Evolutionary conservation across 2,329 filamentous ascomycete genomes (phyloP).

Genomic region (Trichoderma koningii): DNA sequence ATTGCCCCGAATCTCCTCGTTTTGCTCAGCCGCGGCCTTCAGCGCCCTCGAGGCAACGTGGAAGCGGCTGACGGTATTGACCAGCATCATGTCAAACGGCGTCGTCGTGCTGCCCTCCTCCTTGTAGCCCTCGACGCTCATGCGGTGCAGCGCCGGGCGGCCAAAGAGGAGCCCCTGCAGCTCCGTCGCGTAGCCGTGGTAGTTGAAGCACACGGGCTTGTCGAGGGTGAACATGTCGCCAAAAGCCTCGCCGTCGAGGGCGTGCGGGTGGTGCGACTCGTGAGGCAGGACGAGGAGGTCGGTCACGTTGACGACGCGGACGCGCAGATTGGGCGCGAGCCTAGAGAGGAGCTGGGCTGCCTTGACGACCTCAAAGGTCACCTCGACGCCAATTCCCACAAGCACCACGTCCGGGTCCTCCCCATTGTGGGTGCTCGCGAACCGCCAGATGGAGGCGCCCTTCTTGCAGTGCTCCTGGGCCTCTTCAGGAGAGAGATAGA

Average conservation of each 20-base stretch:
- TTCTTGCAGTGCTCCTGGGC: slow-evolving; percentile 61
- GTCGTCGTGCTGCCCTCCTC: slow-evolving; percentile 69
- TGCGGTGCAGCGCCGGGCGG: slow-evolving; percentile 51
- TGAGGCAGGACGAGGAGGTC: slow-evolving; percentile 64
- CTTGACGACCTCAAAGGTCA: slow-evolving; percentile 63
- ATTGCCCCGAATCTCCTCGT: not conserved
- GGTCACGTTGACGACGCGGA: slow-evolving; percentile 59
- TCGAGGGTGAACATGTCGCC: slow-evolving; percentile 59
- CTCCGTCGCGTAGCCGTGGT: slow-evolving; percentile 65
- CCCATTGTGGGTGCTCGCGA: slow-evolving; percentile 59
- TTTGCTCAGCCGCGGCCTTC: not conserved
- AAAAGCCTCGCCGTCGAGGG: slow-evolving; percentile 55
- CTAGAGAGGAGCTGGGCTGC: slow-evolving; percentile 58
- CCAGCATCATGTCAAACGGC: slow-evolving; percentile 62
- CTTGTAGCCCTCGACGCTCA: slow-evolving; percentile 60
- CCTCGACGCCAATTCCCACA: slow-evolving; percentile 58
- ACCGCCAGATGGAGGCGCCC: slow-evolving; percentile 63
- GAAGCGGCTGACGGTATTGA: slow-evolving; percentile 61
- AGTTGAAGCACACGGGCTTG: slow-evolving; percentile 63
- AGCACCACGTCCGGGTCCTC: slow-evolving; percentile 63
- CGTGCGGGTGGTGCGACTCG: slow-evolving; percentile 60
- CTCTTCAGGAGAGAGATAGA: slow-evolving; percentile 61
- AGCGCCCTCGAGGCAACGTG: slow-evolving; percentile 39
- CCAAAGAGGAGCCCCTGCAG: slow-evolving; percentile 64
- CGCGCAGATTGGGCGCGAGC: slow-evolving; percentile 53